Evolutionary conservation across 345 rosid genomes (phyloP), one percentile per base, ranked within the genome.

Genomic region (Brassica rapa): DNA sequence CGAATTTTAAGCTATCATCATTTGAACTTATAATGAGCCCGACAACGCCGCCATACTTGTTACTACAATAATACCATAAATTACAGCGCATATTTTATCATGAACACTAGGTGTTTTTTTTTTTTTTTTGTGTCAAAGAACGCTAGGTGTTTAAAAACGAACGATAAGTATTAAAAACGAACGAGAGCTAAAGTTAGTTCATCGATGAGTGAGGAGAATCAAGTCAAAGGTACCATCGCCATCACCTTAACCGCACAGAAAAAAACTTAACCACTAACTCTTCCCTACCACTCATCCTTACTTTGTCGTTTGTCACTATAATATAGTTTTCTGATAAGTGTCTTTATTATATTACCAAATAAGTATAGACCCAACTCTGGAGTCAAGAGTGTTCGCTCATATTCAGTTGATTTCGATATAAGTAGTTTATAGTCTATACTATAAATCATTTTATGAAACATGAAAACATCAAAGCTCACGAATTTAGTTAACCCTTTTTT

Each of bases 201-300:
- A 70, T 41, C 49, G 15, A 72, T n/a, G 78, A 71, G 63, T 15
- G 49, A 69, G 29, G 76, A 70, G 72, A 57, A 81, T 79, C 68
- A 80, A 76, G 76, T 72, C 76, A 80, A 80, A 74, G 62, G 62
- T 79, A 77, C 57, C 82, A 68, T 70, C 39, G 65, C 83, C 83
- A 78, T 78, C 82, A 72, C 67, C 82, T 66, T 29, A 66, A 67
- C 82, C 73, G 43, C 49, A 41, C 49, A 35, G 41, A 11, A 41
- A 41, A 37, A 41, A 41, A 41, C n/a, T 41, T 41, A 72, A 76
- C 16, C 5, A 46, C 12, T 78, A 57, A 37, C 27, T 74, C 74
- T 39, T 66, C 73, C 51, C 70, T 53, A 60, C 86, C 87, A 80
- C 83, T 79, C 83, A 69, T 80, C 72, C 72, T 69, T 64, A 46